A percentile compares a stretch with the other conserved stretches of the same genome.
phyloP scores from a whole-genome alignment of 1,139 yeast species.

The Kodamaea ohmeri region DNA sequence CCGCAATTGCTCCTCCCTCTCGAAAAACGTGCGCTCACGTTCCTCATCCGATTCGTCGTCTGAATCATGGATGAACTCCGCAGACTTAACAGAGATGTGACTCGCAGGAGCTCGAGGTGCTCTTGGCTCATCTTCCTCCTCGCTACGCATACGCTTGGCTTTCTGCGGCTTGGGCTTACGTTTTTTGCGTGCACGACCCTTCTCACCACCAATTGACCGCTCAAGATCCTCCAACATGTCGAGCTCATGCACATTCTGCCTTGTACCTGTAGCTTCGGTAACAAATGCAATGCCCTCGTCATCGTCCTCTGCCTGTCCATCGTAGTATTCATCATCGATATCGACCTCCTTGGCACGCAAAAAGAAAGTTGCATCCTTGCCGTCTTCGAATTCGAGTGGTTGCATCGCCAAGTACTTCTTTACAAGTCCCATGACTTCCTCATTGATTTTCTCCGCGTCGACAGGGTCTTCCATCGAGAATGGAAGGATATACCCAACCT shows the following conservation, averaged over 20 bases:
- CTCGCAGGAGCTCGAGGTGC: constrained; percentile 4
- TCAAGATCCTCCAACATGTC: constrained; percentile 37
- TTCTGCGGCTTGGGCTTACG: constrained; percentile 4
- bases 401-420: constrained; percentile 33
- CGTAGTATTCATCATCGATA: constrained; percentile 21
- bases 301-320: constrained; percentile 20
- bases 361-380: constrained; percentile 37
- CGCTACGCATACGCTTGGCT: background rate
- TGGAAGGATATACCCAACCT: constrained; percentile 42
- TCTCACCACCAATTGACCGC: constrained; percentile 24
- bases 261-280: constrained; percentile 22
- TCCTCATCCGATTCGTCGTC: constrained; percentile 71
- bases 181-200: constrained; percentile 15
- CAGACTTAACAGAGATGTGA: constrained; percentile 31
- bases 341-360: constrained; percentile 27
- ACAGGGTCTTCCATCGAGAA: constrained; percentile 34
- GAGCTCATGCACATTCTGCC: constrained; percentile 25
- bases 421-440: constrained; percentile 25
- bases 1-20: constrained; percentile 55
- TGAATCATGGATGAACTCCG: constrained; percentile 58
- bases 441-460: constrained; percentile 21
- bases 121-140: background rate
- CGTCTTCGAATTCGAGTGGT: constrained; percentile 42
- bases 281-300: constrained; percentile 38
- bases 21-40: constrained; percentile 52